These are phyloP conservation scores for Suillus occidentalis DNA, from an alignment of 768 basidiomycete genomes.

Conservation along the genomic window DNA sequence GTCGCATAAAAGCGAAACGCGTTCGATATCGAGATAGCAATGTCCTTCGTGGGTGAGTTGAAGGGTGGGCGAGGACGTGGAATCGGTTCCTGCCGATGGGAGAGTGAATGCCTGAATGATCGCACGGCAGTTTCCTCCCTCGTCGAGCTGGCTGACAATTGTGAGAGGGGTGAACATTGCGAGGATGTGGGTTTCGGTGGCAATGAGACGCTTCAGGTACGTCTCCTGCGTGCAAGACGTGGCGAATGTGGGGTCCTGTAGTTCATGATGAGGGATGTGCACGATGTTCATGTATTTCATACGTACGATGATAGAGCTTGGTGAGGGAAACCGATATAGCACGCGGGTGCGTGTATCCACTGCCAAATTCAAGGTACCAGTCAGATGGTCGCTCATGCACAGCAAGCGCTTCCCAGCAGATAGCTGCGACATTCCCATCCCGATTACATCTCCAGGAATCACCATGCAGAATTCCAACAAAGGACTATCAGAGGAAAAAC, in stretches of 20 bases:
- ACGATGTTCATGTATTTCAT: neutral
- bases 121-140: neutral
- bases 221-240: neutral
- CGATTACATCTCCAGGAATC: neutral
- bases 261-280: neutral
- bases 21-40: constrained; percentile 5
- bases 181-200: constrained; percentile 3
- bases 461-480: neutral
- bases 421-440: constrained; percentile 3
- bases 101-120: constrained; percentile 1
- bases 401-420: neutral
- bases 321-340: neutral
- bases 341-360: neutral
- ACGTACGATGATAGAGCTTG: neutral
- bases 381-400: constrained; percentile 4
- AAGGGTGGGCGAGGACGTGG: neutral
- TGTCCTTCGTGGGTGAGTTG: constrained; percentile 3
- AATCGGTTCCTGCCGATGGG: neutral
- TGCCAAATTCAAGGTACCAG: constrained; percentile 2
- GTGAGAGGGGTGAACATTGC: constrained; percentile 4
- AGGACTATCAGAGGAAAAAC: neutral
- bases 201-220: constrained; percentile 5
- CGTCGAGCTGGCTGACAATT: neutral
- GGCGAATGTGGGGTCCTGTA: neutral
- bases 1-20: neutral